Evolutionary conservation across 352 stramenopile genomes (phyloP).

Genomic region (Phytophthora cactorum): DNA sequence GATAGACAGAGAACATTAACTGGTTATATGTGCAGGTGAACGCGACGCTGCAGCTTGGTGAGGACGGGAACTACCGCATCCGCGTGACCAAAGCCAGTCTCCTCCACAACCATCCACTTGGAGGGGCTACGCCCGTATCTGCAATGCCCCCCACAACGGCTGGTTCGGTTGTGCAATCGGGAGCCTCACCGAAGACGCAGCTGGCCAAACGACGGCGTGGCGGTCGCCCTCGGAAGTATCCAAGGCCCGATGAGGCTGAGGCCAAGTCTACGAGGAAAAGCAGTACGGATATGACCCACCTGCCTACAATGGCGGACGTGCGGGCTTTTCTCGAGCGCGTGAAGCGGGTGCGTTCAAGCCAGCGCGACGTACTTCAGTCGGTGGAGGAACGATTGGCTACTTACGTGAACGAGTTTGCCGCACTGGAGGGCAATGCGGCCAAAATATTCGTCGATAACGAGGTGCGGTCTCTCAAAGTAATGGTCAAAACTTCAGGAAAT

Average conservation of each 20-base stretch:
- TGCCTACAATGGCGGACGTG: constrained; percentile 35
- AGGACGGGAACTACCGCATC: constrained; percentile 31
- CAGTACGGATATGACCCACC: constrained; percentile 3
- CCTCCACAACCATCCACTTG: constrained; percentile 40
- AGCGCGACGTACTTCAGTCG: constrained; percentile 18
- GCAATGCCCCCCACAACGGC: not conserved
- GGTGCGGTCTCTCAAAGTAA: constrained; percentile 10
- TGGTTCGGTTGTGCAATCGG: not conserved
- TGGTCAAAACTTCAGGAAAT: not conserved
- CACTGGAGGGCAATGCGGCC: constrained; percentile 35
- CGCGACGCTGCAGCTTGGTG: constrained; percentile 34
- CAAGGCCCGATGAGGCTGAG: constrained; percentile 1
- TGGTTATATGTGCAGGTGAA: constrained; percentile 23
- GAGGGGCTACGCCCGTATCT: not conserved
- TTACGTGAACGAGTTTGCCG: constrained; percentile 45
- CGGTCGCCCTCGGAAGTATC: constrained; percentile 3
- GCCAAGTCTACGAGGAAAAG: not conserved
- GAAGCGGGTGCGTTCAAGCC: constrained; percentile 7
- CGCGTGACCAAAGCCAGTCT: constrained; percentile 36
- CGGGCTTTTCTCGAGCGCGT: constrained; percentile 29
- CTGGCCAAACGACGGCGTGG: constrained; percentile 22
- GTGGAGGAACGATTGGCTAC: constrained; percentile 38
- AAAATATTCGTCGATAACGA: constrained; percentile 48
- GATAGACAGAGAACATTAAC: not conserved
- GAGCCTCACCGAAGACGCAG: not conserved